Base-by-base conservation (phyloP, 306 rosid species). In the Alnus rubra region DNA sequence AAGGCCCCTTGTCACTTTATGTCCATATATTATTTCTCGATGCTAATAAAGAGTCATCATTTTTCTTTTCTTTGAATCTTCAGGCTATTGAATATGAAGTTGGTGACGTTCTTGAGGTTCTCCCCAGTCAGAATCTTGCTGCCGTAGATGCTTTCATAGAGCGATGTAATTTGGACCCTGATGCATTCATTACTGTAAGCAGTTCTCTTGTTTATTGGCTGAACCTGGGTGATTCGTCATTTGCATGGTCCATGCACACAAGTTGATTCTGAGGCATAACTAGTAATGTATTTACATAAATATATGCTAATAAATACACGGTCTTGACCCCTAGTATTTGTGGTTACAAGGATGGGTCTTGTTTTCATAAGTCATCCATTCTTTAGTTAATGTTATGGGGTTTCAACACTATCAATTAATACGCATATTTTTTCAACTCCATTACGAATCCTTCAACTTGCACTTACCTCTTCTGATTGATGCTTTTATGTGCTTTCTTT, bases 81-180 rank as follows among this genome's bases (percentile, higher is more conserved):
- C 84, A 91, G 97, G 89, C 73, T 68, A 54, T 88, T 76, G 76
- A 87, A 72, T 94, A 94, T 76, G 89, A 89, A 74, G 86, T 74
- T 59, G 98, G 98, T 80, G 97, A 89, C 72, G 78, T 83, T 74
- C 88, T 94, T 60, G 98, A 94, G 79, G 81, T 92, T 83, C 97
- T 94, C 58, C 97, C 98, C 28, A 76, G 86, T 82, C 98, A 94
- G 88, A 86, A 81, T 77, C 84, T 84, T 28, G 85, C 91, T 73
- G 91, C 87, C 67, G 88, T 92, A 56, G 93, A 92, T 80, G 86
- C 91, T 68, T 94, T 91, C 84, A 81, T 94, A 44, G 81, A 42
- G 63, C 88, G 89, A 48, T 94, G 97, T 85, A 83, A 85, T 86
- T 87, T 92, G 86, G 92, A 94, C 79, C 98, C 98, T 9, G 88